Base-by-base conservation (phyloP, 2,329 filamentous ascomycete species). In the Clonostachys rhizophaga region DNA sequence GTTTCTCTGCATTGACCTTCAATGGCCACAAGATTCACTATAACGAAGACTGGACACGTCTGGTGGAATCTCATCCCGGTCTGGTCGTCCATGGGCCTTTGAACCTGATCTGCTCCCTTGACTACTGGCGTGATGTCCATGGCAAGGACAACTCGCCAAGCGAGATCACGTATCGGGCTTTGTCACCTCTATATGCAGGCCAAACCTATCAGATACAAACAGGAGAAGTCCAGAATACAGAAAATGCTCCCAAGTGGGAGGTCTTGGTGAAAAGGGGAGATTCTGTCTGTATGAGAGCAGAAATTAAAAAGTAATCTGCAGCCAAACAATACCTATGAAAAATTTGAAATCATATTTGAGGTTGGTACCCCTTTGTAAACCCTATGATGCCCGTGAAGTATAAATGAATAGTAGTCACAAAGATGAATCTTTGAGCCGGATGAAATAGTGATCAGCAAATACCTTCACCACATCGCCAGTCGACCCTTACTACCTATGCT, bases 1-100 rank as follows among this genome's bases (percentile, higher is more conserved):
- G 88, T 16, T 95, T 91, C 70, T 91, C 86, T 1, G 89, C 89
- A 0, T 69, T 95, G 39, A 95, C 89, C 0, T 91, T 91, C 70
- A 95, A 95, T 60, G 88, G 82, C 0, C 91, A 95, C 64, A 84
- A 82, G 54, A 95, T 95, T 47, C 91, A 95, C 63, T 85, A 92
- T 55, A 87, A 91, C 58, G 75, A 78, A 20, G 59, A 72, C 12
- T 92, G 87, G 71, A 80, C 81, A 13, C 71, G 71, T 6, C 68
- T 74, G 6, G 71, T 86, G 8, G 86, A 94, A 62, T 83, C 84
- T 0, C 87, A 94, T 56, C 77, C 79, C 0, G 78, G 82, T 14
- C 65, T 86, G 6, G 79, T 95, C 11, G 88, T 95, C 33, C 91
- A 95, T 55, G 90, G 89, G 0, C 89, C 90, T 2, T 67, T 95